Base-by-base conservation (phyloP, 192 early-diverging fungal genomes). In the Umbelopsis sp. region DNA sequence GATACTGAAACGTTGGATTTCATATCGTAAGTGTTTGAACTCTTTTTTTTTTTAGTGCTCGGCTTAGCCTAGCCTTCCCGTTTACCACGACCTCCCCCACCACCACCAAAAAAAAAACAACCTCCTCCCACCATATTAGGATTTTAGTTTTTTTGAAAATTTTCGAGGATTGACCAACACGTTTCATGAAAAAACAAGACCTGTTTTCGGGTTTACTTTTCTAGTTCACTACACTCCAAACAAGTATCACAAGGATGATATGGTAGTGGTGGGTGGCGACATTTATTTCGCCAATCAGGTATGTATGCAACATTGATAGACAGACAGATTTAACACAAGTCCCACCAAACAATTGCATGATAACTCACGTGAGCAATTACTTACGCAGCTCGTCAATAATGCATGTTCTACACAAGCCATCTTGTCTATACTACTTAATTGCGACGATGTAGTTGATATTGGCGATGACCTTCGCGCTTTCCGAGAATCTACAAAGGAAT, bases 391-490 rank as follows among this genome's bases (percentile, higher is more conserved):
- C 0, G 82, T 91, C 50, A 77, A 88, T 41, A 88, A 91, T 71
- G 91, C 90, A 3, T 92, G 91, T 71, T 88, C 91, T 8, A 90
- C 90, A 4, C 87, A 91, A 71, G 91, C 90, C 8, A 83, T 92
- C 65, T 75, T 92, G 29, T 85, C 83, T 14, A 79, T 92, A 9
- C 70, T 91, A 45, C 73, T 92, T n/a, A 91, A 92, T 71, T 80
- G 78, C 65, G 51, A 51, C 5, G 36, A 76, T 47, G 71, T 74
- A 29, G 44, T 92, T 26, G 87, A 91, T 43, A 76, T 92, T 41
- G 88, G 88, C 38, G 72, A 77, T 65, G 80, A 80, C 11, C 74
- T 92, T 50, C 59, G 17, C 16, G 75, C 87, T 29, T 90, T 91
- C 44, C 84, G 84, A 54, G 80, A 88, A 53, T 87, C 87, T 59